Evolutionary conservation across 345 rosid species (phyloP).

Genomic region (Acer campestre): DNA sequence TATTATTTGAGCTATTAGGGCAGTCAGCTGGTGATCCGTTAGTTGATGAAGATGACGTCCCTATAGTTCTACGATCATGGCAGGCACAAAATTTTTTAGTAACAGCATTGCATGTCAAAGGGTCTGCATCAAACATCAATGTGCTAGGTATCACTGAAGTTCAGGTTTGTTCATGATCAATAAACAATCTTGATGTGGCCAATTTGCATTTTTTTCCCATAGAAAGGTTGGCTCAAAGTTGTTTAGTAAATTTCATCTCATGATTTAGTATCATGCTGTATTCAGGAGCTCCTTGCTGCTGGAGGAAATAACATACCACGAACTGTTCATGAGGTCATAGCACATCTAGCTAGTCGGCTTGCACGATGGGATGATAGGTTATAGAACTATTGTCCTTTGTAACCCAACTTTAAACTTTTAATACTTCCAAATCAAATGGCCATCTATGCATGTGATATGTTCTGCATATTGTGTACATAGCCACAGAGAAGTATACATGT

Average conservation of each 20-base stretch:
- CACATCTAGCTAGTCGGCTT: conserved; percentile 61
- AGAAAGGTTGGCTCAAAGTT: not conserved
- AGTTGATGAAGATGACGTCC: conserved; percentile 61
- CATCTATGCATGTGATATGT: not conserved
- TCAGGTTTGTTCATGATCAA: conserved; percentile 46
- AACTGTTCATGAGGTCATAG: conserved; percentile 57
- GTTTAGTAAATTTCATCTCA: not conserved
- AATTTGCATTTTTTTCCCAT: not conserved
- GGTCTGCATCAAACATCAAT: conserved; percentile 42
- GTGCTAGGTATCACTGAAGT: conserved; percentile 62
- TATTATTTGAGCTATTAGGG: conserved; percentile 71
- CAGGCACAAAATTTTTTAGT: conserved; percentile 56
- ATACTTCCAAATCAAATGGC: not conserved
- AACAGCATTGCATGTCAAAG: conserved; percentile 62
- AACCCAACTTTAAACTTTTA: not conserved
- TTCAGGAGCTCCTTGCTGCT: conserved; percentile 61
- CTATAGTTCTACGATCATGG: conserved; percentile 67
- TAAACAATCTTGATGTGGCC: not conserved
- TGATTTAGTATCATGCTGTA: conserved; percentile 6
- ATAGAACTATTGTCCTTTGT: not conserved
- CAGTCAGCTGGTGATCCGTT: conserved; percentile 69
- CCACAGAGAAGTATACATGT: not conserved
- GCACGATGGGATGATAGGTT: conserved; percentile 80
- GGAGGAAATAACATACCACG: conserved; percentile 45
- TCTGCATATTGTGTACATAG: not conserved